Conservation (phyloP, 2,329 filamentous ascomycete genomes). For the Apiospora hydei region DNA sequence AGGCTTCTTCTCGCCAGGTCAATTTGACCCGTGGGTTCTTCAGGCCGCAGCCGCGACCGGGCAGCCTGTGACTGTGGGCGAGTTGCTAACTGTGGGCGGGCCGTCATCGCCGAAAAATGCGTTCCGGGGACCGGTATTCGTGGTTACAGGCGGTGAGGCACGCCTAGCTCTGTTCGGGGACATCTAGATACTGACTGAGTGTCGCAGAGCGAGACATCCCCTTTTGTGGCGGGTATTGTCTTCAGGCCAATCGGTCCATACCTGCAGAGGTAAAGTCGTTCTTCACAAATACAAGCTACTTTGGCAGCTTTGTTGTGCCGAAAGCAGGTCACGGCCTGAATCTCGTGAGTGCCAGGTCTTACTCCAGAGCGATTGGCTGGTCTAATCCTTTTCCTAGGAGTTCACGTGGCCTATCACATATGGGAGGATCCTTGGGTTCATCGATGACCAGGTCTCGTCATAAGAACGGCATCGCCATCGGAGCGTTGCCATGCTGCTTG, state of each 20-base stretch:
- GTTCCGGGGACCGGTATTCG: conserved; percentile 61
- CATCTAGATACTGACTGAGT: neutral
- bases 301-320: conserved; percentile 61
- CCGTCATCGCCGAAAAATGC: conserved; percentile 39
- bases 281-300: conserved; percentile 55
- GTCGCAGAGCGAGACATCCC: conserved; percentile 54
- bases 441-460: conserved; percentile 34
- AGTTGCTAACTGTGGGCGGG: conserved; percentile 62
- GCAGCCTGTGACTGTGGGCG: conserved; percentile 63
- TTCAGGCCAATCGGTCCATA: conserved; percentile 51
- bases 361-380: neutral
- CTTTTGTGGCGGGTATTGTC: conserved; percentile 69
- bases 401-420: conserved; percentile 45
- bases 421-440: conserved; percentile 46
- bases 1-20: conserved; percentile 57
- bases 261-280: conserved; percentile 45
- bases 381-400: neutral
- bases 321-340: conserved; percentile 59
- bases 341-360: conserved; percentile 39
- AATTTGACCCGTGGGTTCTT: conserved; percentile 62
- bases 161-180: neutral
- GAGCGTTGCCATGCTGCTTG: neutral
- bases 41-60: conserved; percentile 52
- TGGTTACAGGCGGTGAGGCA: conserved; percentile 61
- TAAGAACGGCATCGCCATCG: too few relatives aligned